phyloP scores from a whole-genome alignment of 192 early-diverging fungal genomes.

The Mortierella antarctica region DNA sequence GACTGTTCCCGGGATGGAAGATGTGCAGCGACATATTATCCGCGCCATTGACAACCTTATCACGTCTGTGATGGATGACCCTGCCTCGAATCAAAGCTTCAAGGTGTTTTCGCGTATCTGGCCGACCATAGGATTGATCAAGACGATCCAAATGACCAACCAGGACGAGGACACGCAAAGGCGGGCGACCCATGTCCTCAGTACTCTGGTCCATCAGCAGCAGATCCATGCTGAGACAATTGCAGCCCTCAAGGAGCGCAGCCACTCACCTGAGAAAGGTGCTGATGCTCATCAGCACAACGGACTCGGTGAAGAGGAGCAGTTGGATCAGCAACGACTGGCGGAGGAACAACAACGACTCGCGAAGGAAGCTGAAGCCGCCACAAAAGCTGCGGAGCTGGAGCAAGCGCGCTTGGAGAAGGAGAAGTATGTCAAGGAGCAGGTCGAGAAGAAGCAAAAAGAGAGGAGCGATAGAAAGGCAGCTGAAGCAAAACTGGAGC shows the following conservation, averaged over 20 bases:
- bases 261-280: not conserved
- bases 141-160: constrained; percentile 49
- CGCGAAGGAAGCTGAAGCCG: not conserved
- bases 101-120: constrained; percentile 39
- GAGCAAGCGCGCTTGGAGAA: not conserved
- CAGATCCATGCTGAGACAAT: constrained; percentile 31
- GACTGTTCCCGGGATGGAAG: constrained; percentile 50
- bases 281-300: not conserved
- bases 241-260: not conserved
- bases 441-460: not conserved
- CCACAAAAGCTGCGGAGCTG: not conserved
- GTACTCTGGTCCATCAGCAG: constrained; percentile 37
- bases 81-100: constrained; percentile 22
- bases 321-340: not conserved
- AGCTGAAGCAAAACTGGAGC: not conserved
- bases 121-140: constrained; percentile 52
- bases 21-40: constrained; percentile 65
- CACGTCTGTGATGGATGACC: constrained; percentile 43
- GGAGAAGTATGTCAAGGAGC: not conserved
- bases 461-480: not conserved
- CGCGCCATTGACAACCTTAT: constrained; percentile 67
- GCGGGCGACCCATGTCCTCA: constrained; percentile 52
- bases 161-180: constrained; percentile 55
- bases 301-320: not conserved
- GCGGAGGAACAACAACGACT: not conserved